Percentiles rank a stretch among this genome's conserved stretches.
Evolutionary conservation across 2,329 filamentous ascomycete species (phyloP).

Genomic region (Ophiosphaerella korrae): DNA sequence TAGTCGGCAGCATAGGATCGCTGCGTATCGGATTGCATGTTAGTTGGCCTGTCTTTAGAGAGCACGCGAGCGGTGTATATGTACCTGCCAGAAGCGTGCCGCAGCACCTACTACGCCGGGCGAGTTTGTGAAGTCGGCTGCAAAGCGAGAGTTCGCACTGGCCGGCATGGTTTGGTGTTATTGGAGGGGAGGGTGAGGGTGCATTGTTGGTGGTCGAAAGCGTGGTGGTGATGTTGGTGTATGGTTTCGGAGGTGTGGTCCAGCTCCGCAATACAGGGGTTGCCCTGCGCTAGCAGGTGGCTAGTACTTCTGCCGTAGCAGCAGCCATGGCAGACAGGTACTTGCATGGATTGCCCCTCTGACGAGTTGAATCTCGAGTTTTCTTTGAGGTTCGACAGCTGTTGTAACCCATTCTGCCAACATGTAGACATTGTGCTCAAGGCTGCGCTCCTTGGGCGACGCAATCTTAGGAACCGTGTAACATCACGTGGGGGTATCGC

Average conservation of each 20-base stretch:
- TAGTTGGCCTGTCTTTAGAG: neutral
- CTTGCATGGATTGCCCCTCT: too few species aligned
- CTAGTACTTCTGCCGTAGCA: too few species aligned
- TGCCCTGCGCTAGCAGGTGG: neutral
- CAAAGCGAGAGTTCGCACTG: constrained; percentile 23
- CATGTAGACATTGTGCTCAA: too few species aligned
- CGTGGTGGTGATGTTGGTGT: neutral
- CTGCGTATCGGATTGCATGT: constrained; percentile 46
- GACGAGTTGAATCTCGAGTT: too few species aligned
- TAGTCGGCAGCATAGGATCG: constrained; percentile 90
- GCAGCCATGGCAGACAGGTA: too few species aligned
- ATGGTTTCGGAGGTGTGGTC: constrained; percentile 25
- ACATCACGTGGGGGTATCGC: too few species aligned
- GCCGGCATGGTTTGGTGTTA: constrained; percentile 34
- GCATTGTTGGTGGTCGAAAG: constrained; percentile 14
- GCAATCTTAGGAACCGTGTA: too few species aligned
- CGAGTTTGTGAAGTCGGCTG: constrained; percentile 30
- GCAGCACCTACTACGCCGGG: constrained; percentile 53
- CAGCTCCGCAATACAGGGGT: constrained; percentile 22
- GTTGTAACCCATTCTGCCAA: too few species aligned
- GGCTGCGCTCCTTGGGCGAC: too few species aligned
- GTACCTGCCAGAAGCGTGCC: constrained; percentile 58
- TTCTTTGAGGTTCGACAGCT: too few species aligned
- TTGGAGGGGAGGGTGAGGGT: constrained; percentile 27
- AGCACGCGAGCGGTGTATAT: constrained; percentile 1